Conservation (phyloP, 1,284 basidiomycete species). For the Sporisorium scitamineum region DNA sequence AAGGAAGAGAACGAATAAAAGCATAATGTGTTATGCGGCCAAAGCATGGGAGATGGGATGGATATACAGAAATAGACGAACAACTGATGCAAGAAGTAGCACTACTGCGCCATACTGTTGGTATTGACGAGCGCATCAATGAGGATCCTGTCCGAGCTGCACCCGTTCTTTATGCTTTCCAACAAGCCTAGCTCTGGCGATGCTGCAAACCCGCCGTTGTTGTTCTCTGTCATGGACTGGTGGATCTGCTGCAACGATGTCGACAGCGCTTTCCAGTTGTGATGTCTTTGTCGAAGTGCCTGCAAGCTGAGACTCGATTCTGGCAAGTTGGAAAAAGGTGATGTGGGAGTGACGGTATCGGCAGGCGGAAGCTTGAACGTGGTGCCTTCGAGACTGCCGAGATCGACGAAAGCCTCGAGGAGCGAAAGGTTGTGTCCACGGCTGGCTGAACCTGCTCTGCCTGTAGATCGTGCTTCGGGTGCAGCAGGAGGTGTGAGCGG, state of each 20-base stretch:
- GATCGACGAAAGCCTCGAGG: constrained; percentile 47
- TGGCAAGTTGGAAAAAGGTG: constrained; percentile 10
- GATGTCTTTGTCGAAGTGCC: constrained; percentile 35
- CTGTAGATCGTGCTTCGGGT: constrained; percentile 27
- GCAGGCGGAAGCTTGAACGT: constrained; percentile 39
- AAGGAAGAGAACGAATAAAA: neutral
- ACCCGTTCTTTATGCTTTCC: constrained; percentile 32
- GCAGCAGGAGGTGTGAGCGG: constrained; percentile 29
- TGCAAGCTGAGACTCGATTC: constrained; percentile 37
- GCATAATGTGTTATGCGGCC: neutral
- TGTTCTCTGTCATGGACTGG: constrained; percentile 1
- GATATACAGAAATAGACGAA: neutral
- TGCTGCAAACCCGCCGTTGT: neutral
- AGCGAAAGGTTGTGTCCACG: constrained; percentile 43
- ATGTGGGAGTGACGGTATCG: neutral
- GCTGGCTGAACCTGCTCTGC: constrained; percentile 40
- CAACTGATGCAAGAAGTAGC: neutral
- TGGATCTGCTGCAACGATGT: constrained; percentile 35
- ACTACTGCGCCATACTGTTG: constrained; percentile 13
- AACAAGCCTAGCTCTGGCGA: constrained; percentile 15
- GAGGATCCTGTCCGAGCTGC: constrained; percentile 23
- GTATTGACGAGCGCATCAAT: constrained; percentile 38
- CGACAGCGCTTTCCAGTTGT: constrained; percentile 45
- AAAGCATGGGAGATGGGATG: neutral
- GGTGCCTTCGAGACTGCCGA: constrained; percentile 30